Evolutionary conservation across 495 filamentous ascomycete genomes (phyloP), one percentile per base, ranked within the genome.

Genomic region (Penicillium goetzii): DNA sequence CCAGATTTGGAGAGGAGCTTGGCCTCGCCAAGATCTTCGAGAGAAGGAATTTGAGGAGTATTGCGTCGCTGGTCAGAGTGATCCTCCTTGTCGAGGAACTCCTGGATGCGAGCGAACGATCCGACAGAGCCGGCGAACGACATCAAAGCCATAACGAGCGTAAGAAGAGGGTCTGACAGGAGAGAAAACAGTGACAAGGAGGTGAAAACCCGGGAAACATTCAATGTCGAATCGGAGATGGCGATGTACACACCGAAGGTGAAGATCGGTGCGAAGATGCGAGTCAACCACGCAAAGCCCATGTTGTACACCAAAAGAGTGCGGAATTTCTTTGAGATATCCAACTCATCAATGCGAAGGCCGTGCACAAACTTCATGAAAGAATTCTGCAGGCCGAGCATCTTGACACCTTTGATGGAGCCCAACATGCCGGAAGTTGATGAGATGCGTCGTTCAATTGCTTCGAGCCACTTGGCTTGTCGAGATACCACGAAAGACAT

Each of bases 351-450:
- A 15, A 85, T 71, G 10, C 85, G 81, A 33, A 89, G 69, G 0
- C 69, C 64, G 47, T 86, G 78, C 1, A 90, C 73, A 21, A 66
- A 68, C 14, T 61, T 71, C 76, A 77, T 75, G 10, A 77, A 64
- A 3, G 70, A 68, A 23, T 73, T 58, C 32, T 74, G 71, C 23
- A 89, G 68, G 1, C 86, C 88, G 6, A 86, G 79, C 82, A 88
- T 86, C 62, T 89, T 90, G 41, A 91, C 74, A 23, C 83, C 81
- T 62, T 89, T 88, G 66, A 88, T 85, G 0, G 83, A 78, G 12
- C 81, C 73, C 5, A 90, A 68, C 75, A 86, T 82, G 0, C 79
- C 66, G 7, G 76, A 79, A 8, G 83, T 89, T 78, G 40, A 88
- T 34, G 41, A 79, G 30, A 67, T 84, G 68, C 26, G 83, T 76